Evolutionary conservation across 176 grass and related monocot genomes (phyloP), one percentile per base, ranked within the genome.

Genomic region (Pontederia paniculata): DNA sequence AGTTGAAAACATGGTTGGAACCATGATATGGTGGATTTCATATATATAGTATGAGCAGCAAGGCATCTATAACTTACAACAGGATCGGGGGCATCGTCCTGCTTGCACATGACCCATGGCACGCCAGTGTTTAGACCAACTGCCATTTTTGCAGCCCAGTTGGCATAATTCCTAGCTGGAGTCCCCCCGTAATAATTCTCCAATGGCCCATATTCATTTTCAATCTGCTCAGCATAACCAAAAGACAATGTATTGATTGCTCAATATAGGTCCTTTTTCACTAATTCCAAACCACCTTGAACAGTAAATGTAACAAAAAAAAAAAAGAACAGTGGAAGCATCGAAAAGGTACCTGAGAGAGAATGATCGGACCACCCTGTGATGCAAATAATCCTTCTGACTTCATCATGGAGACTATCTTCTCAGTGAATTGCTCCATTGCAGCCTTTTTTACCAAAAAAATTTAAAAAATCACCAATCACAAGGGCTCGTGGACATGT

Each of bases 81-180:
- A 41, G 83, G 86, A 70, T 97, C 91, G 0, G 91, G 91, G 10
- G 91, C 91, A 70, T 97, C 91, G 16, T 97, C 86, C 54, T 97
- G 82, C 48, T 90, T 90, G 69, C 91, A 97, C 91, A 97, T 97
- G 71, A 90, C 78, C 91, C 91, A 97, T 0, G 91, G 91, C 68
- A 97, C 91, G 0, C 91, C 91, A 9, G 86, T 84, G 63, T 90
- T 90, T 52, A 81, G 78, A 12, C 77, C 86, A 43, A 97, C 77
- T 4, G 91, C 91, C 91, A 97, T 90, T 77, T 90, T 78, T 41
- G 86, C 91, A 0, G 86, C 91, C 91, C 91, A 97, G 57, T 78
- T 53, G 11, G 91, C 72, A 8, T 97, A 97, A 5, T 77, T 44
- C 65, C 71, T 97, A 16, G 91, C 86, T n/a, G 68, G 60, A 0